A percentile compares a stretch with the other conserved stretches of the same genome.
These are phyloP conservation scores for Carex scoparia DNA, from an alignment of 176 grass and related monocot species.

Conservation along the genomic window DNA sequence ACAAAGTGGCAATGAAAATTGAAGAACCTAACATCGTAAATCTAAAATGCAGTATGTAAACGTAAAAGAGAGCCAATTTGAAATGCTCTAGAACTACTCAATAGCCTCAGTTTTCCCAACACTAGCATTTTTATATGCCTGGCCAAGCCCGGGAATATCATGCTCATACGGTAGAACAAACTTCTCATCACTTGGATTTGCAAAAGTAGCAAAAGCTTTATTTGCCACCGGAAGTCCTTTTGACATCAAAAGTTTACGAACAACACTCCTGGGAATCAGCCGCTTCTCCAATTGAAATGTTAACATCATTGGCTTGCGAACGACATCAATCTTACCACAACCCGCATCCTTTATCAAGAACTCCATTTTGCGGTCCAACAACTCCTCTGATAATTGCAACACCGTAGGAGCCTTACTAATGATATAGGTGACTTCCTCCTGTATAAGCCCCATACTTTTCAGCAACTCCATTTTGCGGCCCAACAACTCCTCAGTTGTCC, in stretches of 20 bases:
- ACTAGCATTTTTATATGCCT: neutral
- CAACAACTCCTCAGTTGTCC: too few relatives aligned
- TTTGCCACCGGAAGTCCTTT: slow-evolving; percentile 21
- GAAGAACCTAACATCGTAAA: too few relatives aligned
- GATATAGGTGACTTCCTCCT: too few relatives aligned
- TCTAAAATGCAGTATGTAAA: too few relatives aligned
- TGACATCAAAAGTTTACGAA: slow-evolving; percentile 21
- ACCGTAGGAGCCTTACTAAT: too few relatives aligned
- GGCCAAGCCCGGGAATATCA: slow-evolving; percentile 20
- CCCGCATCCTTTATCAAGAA: neutral
- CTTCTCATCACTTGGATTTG: neutral
- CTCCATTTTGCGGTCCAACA: too few relatives aligned
- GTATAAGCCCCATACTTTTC: too few relatives aligned
- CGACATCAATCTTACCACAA: slow-evolving; percentile 11
- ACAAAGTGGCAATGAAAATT: too few relatives aligned
- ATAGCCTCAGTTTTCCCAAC: neutral
- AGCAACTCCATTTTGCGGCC: too few relatives aligned
- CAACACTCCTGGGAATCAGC: slow-evolving; percentile 35
- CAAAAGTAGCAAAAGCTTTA: neutral
- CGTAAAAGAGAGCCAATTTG: too few relatives aligned
- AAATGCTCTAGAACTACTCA: too few relatives aligned
- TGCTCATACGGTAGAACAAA: slow-evolving; percentile 35
- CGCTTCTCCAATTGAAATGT: slow-evolving; percentile 33
- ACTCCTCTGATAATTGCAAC: too few relatives aligned
- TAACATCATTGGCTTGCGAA: slow-evolving; percentile 27